Conservation (phyloP, 1,284 basidiomycete species). For the Jaminaea rosea region DNA sequence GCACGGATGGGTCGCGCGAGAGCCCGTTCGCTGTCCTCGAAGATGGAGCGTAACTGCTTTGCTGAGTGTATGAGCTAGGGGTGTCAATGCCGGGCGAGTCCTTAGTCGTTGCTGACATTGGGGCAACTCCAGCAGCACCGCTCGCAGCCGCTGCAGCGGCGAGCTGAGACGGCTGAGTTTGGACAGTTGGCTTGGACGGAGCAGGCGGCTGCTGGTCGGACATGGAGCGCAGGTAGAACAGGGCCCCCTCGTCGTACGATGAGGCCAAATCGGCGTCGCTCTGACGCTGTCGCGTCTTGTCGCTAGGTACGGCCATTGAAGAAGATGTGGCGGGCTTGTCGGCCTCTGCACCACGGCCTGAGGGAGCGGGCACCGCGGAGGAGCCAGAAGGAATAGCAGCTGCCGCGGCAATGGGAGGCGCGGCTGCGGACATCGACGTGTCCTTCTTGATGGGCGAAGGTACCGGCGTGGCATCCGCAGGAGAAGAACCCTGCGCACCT, state of each 20-base stretch:
- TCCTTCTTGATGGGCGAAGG: no score
- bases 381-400: not conserved
- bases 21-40: not conserved
- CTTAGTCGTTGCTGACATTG: not conserved
- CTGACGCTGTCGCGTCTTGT: no score
- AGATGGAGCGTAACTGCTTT: not conserved
- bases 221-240: constrained; percentile 37
- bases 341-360: constrained; percentile 11
- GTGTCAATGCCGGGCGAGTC: not conserved
- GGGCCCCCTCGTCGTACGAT: constrained; percentile 35
- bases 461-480: no score
- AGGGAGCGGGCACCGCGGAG: constrained; percentile 8
- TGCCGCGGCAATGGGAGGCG: no score
- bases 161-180: not conserved
- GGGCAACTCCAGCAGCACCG: no score
- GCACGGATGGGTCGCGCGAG: not conserved
- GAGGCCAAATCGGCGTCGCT: not conserved
- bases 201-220: constrained; percentile 30
- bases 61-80: not conserved
- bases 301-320: no score
- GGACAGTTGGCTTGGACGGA: not conserved
- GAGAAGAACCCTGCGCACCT: no score
- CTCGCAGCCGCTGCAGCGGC: not conserved
- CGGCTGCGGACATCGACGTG: no score
- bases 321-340: no score